Base-by-base conservation (phyloP, 2,329 filamentous ascomycete genomes). In the Esteya vermicola region DNA sequence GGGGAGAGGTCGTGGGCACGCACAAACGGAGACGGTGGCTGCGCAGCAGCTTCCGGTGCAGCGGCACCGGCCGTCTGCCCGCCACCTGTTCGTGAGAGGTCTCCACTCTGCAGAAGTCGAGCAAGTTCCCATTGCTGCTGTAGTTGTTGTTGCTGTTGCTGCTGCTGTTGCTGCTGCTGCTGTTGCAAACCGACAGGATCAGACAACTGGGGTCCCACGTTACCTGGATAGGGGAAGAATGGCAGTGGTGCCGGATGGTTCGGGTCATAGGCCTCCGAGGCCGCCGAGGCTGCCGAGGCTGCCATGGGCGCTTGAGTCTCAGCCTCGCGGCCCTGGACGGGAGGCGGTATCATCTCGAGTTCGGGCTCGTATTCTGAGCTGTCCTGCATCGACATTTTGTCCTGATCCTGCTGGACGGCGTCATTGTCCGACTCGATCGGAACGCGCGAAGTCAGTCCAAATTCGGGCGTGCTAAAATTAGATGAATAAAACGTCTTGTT, bases 401-500 rank as follows among this genome's bases (percentile, higher is more conserved):
- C n/a, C n/a, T n/a, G n/a, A n/a, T n/a, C n/a, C n/a, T n/a, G n/a
- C n/a, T n/a, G n/a, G n/a, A n/a, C 52, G 48, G 61, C 57, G 45
- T 56, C 55, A 48, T 45, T 45, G 43, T 53, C 59, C 44, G 58
- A 57, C 45, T 56, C 55, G 50, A 55, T 72, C 66, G 55, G 73
- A 62, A 63, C 51, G 43, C 62, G 63, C 22, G 66, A 61, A 30
- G 63, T 62, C 43, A 63, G 60, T 37, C 61, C 63, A 23, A 66
- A 68, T 41, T 74, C 67, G 44, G 74, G 73, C 47, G 86, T 93
- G 57, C 88, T 83, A 65, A 88, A 80, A 63, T 81, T 84, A 62
- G 88, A 95, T 49, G 89, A 95, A 67, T 96, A 95, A 60, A 93
- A 93, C 31, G 86, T 91, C 55, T 93, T 86, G 57, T 93, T 81